Percentiles rank a stretch among this genome's conserved stretches.
Conservation (phyloP, 306 rosid species). For the Medicago ruthenica region DNA sequence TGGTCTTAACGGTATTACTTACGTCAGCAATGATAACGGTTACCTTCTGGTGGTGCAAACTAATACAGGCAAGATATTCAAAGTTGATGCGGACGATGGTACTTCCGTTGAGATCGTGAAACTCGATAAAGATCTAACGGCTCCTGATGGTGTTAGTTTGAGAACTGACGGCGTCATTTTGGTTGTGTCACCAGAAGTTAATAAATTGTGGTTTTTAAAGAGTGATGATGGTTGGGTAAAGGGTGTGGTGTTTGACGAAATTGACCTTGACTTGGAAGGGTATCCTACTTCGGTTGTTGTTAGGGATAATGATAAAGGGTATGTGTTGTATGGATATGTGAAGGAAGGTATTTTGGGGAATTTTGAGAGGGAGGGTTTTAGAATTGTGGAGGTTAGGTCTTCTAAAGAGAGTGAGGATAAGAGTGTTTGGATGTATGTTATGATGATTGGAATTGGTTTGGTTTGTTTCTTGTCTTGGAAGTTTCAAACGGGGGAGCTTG, state of each 20-base stretch:
- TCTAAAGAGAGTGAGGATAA: slow-evolving; percentile 44
- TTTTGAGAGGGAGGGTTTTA: slow-evolving; percentile 56
- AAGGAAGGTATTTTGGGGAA: slow-evolving; percentile 57
- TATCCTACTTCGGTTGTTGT: slow-evolving; percentile 63
- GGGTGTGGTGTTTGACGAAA: slow-evolving; percentile 60
- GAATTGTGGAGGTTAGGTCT: slow-evolving; percentile 62
- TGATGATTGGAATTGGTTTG: slow-evolving; percentile 64
- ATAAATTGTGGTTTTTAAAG: slow-evolving; percentile 67
- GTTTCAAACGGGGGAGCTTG: slow-evolving; percentile 69
- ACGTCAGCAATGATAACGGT: slow-evolving; percentile 69
- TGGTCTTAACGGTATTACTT: slow-evolving; percentile 77
- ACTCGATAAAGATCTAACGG: slow-evolving; percentile 50
- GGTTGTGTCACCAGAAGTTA: slow-evolving; percentile 54
- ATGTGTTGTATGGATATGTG: slow-evolving; percentile 68
- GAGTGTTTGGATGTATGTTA: slow-evolving; percentile 60
- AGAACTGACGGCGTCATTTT: slow-evolving; percentile 70
- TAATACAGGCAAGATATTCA: slow-evolving; percentile 79
- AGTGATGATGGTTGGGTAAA: slow-evolving; percentile 73
- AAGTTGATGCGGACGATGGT: slow-evolving; percentile 69
- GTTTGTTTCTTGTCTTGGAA: slow-evolving; percentile 77
- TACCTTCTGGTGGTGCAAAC: slow-evolving; percentile 75
- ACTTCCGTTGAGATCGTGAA: slow-evolving; percentile 54
- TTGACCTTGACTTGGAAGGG: slow-evolving; percentile 63
- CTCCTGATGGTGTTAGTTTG: slow-evolving; percentile 62
- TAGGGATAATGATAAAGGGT: slow-evolving; percentile 53